Percentiles rank a stretch among this genome's conserved stretches.
phyloP scores from a whole-genome alignment of 1,139 yeast species.

The Debaryomyces robertsiae region DNA sequence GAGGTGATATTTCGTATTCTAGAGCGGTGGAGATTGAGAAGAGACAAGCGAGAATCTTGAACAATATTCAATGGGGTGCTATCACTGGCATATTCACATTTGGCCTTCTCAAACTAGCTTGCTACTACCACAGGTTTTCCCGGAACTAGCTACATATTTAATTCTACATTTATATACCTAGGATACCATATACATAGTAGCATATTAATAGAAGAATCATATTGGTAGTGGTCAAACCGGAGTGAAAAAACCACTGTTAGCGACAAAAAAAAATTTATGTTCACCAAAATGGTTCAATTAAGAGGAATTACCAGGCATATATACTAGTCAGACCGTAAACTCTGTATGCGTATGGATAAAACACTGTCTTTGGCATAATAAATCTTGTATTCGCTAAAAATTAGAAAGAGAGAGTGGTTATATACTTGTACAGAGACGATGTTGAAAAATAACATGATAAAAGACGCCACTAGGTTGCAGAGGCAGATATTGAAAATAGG shows the following conservation, averaged over 20 bases:
- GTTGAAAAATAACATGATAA: slow-evolving; percentile 14
- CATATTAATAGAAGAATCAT: no score
- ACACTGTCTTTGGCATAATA: not conserved
- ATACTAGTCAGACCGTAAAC: no score
- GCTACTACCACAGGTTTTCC: slow-evolving; percentile 7
- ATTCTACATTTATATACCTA: no score
- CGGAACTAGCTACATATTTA: slow-evolving; percentile 2
- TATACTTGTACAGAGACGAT: slow-evolving; percentile 7
- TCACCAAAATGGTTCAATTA: not conserved
- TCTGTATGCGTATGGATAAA: slow-evolving; percentile 3
- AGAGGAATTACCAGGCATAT: no score
- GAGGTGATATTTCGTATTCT: slow-evolving; percentile 79
- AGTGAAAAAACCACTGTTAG: slow-evolving; percentile 11
- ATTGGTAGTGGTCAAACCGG: slow-evolving; percentile 12
- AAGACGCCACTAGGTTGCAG: slow-evolving; percentile 7
- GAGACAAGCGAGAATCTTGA: slow-evolving; percentile 51
- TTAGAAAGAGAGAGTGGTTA: slow-evolving; percentile 1
- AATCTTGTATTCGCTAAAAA: no score
- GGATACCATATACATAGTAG: no score
- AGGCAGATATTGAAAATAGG: slow-evolving; percentile 1
- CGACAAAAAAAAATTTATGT: slow-evolving; percentile 6
- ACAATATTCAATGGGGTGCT: slow-evolving; percentile 14
- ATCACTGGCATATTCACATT: slow-evolving; percentile 19
- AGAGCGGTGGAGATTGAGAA: slow-evolving; percentile 61
- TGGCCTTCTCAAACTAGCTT: slow-evolving; percentile 24